phyloP scores from a whole-genome alignment of 306 rosid genomes.

The Cyclanthera cordifolia region DNA sequence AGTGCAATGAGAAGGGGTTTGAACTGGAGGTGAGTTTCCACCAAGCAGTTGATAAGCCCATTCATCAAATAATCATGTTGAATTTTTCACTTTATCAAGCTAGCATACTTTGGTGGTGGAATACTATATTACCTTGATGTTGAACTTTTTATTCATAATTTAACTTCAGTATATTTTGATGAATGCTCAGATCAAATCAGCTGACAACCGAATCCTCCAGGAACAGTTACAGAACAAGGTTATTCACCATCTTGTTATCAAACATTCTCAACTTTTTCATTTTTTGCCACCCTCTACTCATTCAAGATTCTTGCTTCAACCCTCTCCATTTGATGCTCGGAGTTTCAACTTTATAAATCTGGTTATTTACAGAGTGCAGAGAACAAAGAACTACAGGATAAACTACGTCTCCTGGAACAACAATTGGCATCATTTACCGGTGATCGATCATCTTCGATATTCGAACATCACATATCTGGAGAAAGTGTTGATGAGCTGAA shows the following conservation, averaged over 20 bases:
- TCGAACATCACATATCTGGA: slow-evolving; percentile 33
- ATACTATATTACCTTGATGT: not conserved
- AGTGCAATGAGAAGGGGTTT: slow-evolving; percentile 82
- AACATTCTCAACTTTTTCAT: slow-evolving; percentile 1
- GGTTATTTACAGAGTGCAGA: slow-evolving; percentile 54
- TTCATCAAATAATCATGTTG: not conserved
- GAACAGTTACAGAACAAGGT: slow-evolving; percentile 91
- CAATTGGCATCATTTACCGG: slow-evolving; percentile 32
- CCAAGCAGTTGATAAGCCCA: not conserved
- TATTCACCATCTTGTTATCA: slow-evolving; percentile 2
- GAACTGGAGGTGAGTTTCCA: slow-evolving; percentile 78
- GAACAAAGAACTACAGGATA: slow-evolving; percentile 59
- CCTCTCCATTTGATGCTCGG: not conserved
- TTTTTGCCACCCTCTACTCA: slow-evolving; percentile 4
- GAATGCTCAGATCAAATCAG: slow-evolving; percentile 66
- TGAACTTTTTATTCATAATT: not conserved
- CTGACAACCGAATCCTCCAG: slow-evolving; percentile 94
- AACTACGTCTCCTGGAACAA: slow-evolving; percentile 58
- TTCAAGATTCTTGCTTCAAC: slow-evolving; percentile 6
- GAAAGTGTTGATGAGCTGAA: slow-evolving; percentile 51
- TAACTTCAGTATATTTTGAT: not conserved
- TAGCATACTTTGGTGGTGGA: not conserved
- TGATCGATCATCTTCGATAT: slow-evolving; percentile 27
- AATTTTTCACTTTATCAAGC: not conserved
- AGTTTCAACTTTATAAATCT: not conserved